These are phyloP conservation scores for Glycine latifolia DNA, from an alignment of 306 rosid genomes.

Conservation along the genomic window DNA sequence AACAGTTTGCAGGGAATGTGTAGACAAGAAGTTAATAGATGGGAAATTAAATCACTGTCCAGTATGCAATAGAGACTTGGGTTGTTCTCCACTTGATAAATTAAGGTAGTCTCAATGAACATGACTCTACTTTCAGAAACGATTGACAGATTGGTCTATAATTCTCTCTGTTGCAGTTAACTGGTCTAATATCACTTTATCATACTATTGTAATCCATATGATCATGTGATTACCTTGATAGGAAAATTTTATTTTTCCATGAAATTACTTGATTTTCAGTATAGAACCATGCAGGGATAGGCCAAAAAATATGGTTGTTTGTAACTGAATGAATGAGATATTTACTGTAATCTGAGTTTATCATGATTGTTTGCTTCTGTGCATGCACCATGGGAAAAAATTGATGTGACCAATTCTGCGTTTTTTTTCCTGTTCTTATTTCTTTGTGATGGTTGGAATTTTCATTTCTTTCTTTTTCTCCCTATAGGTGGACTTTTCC, in stretches of 20 bases:
- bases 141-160: not conserved
- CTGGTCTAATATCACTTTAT: not conserved
- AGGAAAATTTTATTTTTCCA: not conserved
- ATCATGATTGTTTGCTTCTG: not conserved
- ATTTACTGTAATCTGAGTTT: not conserved
- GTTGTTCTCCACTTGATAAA: constrained; percentile 66
- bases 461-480: not conserved
- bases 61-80: constrained; percentile 62
- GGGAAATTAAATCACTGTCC: constrained; percentile 60
- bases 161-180: not conserved
- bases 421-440: not conserved
- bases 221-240: not conserved
- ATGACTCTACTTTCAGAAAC: constrained; percentile 5
- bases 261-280: not conserved
- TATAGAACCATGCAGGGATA: not conserved
- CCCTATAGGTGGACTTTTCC: not conserved
- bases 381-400: constrained; percentile 7
- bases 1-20: constrained; percentile 84
- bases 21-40: constrained; percentile 58
- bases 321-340: not conserved
- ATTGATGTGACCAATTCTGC: constrained; percentile 13
- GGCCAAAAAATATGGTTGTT: not conserved
- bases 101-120: constrained; percentile 56
- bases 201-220: not conserved
- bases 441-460: not conserved